Evolutionary conservation across 129 eudicot species (phyloP), one percentile per base, ranked within the genome.

Genomic region (Gnaphalium uliginosum): DNA sequence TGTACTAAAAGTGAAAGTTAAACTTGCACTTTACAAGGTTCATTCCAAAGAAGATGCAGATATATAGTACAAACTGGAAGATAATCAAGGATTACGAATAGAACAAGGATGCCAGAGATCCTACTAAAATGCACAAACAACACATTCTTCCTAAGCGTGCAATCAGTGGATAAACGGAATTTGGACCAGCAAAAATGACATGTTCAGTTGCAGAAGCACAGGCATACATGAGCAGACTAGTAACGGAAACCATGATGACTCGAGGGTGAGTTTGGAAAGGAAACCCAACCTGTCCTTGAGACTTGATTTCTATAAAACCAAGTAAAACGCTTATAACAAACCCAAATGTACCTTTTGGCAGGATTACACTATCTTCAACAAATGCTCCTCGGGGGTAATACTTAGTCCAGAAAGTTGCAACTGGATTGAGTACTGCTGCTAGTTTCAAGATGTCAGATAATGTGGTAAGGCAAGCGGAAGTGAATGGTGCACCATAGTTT

Each of bases 251-350:
- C 15, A 5, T 41, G 32, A 69, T 43, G 24, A 29, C 2, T 0
- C 1, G 54, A 69, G 69, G 76, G 70, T 68, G 69, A 9, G 62
- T 69, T 39, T 41, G 29, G 61, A 77, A 77, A 5, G 35, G 75
- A 24, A 41, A 77, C 9, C 32, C 69, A 1, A 63, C 6, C 33
- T 75, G 64, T 7, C 79, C 30, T 21, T 76, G 80, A 0, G 43
- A 35, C 66, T 53, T 32, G 2, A 66, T 22, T 30, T 17, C 46
- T 4, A n/a, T 19, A 6, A 76, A 53, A 51, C 56, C 39, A 32
- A 66, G 2, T 1, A 76, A 56, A 54, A 21, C 39, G 4, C 5
- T 33, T 22, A 32, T 51, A 0, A 23, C 17, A 53, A 76, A 76
- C 39, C 8, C 9, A 66, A 33, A 18, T 13, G 56, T 1, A 1